A percentile compares a stretch with the other conserved stretches of the same genome.
These are phyloP conservation scores for Tolypocladium tundrense DNA, from an alignment of 2,329 filamentous ascomycete genomes.

Conservation along the genomic window DNA sequence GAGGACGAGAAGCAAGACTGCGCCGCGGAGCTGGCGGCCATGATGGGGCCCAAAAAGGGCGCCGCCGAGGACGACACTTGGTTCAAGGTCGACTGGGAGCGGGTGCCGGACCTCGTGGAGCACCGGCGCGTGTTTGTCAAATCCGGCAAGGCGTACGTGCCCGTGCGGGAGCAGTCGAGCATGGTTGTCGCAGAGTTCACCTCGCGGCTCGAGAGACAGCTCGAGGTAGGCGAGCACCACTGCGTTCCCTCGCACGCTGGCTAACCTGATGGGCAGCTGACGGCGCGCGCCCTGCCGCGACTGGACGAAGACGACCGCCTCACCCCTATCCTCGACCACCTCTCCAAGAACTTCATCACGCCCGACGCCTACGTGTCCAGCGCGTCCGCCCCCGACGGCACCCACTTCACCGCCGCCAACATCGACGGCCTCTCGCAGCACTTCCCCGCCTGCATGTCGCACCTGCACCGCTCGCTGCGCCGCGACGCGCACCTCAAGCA, in stretches of 20 bases:
- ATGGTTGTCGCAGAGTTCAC: conserved; percentile 87
- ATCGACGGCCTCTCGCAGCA: conserved; percentile 71
- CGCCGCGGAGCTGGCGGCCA: conserved; percentile 48
- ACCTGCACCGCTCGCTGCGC: conserved; percentile 75
- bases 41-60: conserved; percentile 25
- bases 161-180: conserved; percentile 73
- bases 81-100: conserved; percentile 96
- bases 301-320: conserved; percentile 95
- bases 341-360: conserved; percentile 93
- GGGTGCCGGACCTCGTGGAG: conserved; percentile 84
- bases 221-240: conserved; percentile 52
- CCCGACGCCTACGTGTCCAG: conserved; percentile 71
- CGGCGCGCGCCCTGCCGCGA: conserved; percentile 79
- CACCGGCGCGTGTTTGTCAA: conserved; percentile 64
- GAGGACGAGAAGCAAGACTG: conserved; percentile 67
- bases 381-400: conserved; percentile 54
- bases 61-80: conserved; percentile 66
- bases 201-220: conserved; percentile 63
- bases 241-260: neutral
- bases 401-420: conserved; percentile 65
- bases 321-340: conserved; percentile 54
- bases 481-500: conserved; percentile 90
- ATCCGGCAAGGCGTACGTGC: conserved; percentile 83
- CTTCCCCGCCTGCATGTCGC: conserved; percentile 90
- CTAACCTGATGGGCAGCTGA: conserved; percentile 45